phyloP scores from a whole-genome alignment of 768 basidiomycete genomes.

The Melanogaster broomeanus region DNA sequence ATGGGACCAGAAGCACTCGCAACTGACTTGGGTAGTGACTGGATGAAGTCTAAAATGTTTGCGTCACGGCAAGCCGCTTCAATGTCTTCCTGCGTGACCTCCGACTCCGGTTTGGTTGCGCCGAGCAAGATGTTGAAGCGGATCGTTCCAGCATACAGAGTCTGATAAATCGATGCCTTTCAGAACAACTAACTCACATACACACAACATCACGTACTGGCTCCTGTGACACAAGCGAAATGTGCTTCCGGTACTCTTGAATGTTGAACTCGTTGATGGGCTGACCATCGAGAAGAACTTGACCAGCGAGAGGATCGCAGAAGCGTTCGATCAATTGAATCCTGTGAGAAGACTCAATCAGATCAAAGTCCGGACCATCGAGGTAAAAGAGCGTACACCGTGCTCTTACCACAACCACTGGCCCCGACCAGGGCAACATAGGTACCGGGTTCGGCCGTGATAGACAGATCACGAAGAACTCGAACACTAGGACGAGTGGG shows the following conservation, averaged over 20 bases:
- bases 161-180: constrained; percentile 30
- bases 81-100: constrained; percentile 86
- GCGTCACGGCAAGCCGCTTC: constrained; percentile 86
- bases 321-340: constrained; percentile 87
- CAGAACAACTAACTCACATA: constrained; percentile 5
- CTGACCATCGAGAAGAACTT: constrained; percentile 72
- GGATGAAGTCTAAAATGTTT: constrained; percentile 90
- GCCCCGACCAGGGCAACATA: constrained; percentile 84
- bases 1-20: neutral
- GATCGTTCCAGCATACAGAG: constrained; percentile 87
- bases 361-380: neutral
- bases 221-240: constrained; percentile 91
- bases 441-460: constrained; percentile 73
- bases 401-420: constrained; percentile 81
- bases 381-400: constrained; percentile 52
- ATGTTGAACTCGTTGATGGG: constrained; percentile 77
- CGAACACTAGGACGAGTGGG: constrained; percentile 84
- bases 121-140: constrained; percentile 92
- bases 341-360: constrained; percentile 33
- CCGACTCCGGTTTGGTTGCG: constrained; percentile 68
- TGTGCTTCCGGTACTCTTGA: constrained; percentile 84
- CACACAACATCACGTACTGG: constrained; percentile 39
- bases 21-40: constrained; percentile 75
- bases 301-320: constrained; percentile 77
- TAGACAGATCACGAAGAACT: constrained; percentile 75